A percentile compares a stretch with the other conserved stretches of the same genome.
Conservation (phyloP, 1,139 yeast species). For the Candida tetrigidarum region DNA sequence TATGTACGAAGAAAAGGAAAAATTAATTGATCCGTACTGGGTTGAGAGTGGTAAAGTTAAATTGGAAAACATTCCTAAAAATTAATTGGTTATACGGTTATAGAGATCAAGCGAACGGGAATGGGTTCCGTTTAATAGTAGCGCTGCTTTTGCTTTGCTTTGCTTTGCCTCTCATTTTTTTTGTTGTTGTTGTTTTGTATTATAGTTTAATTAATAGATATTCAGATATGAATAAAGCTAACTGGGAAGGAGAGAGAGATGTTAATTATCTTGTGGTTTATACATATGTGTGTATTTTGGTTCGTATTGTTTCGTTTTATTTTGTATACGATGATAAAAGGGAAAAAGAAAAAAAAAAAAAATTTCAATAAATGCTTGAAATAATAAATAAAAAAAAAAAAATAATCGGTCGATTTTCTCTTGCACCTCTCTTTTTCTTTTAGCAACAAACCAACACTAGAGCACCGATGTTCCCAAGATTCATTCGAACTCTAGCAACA, state of each 20-base stretch:
- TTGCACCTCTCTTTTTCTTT: conserved; percentile 1
- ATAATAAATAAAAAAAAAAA: conserved; percentile 1
- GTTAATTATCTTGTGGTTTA: no score
- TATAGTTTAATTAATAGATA: conserved; percentile 5
- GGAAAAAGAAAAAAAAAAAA: background rate
- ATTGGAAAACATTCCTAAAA: conserved; percentile 61
- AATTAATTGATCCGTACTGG: conserved; percentile 82
- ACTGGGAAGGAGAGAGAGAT: no score
- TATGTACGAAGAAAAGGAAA: conserved; percentile 73
- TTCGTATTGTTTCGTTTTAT: background rate
- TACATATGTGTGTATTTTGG: no score
- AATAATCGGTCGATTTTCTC: conserved; percentile 2
- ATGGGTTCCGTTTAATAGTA: background rate
- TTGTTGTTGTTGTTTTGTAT: conserved; percentile 3
- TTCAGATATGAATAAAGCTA: background rate
- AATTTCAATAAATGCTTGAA: background rate
- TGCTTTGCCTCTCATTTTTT: background rate
- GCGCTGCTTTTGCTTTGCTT: background rate
- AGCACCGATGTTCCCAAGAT: conserved; percentile 6
- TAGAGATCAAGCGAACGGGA: background rate
- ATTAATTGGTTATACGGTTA: conserved; percentile 16
- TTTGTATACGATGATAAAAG: background rate
- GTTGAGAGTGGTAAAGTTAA: conserved; percentile 70
- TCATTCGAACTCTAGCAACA: conserved; percentile 14
- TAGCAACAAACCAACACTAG: background rate